A percentile compares a stretch with the other conserved stretches of the same genome.
These are phyloP conservation scores for Hyaloraphidium curvatum DNA, from an alignment of 192 early-diverging fungal genomes.

Conservation along the genomic window DNA sequence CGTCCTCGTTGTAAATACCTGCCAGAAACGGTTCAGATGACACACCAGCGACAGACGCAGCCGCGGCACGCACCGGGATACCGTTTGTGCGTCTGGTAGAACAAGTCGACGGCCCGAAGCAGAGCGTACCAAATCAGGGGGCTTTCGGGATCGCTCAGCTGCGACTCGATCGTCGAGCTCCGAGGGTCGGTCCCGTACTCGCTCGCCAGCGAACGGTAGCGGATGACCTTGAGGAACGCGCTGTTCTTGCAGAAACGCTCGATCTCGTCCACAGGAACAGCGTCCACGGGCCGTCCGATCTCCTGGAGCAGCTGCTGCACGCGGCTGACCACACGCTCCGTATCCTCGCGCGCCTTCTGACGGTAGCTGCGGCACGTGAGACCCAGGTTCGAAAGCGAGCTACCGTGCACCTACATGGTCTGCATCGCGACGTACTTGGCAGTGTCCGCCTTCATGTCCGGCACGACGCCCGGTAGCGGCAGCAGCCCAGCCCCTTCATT, in stretches of 20 bases:
- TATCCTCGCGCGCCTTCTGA: constrained; percentile 53
- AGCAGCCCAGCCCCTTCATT: constrained; percentile 48
- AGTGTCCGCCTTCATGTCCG: constrained; percentile 97
- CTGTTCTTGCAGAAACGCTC: constrained; percentile 73
- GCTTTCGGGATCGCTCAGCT: neutral
- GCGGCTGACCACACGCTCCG: constrained; percentile 4
- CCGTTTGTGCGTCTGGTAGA: constrained; percentile 28
- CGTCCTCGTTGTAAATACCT: constrained; percentile 19
- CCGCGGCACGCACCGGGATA: constrained; percentile 49
- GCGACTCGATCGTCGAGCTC: too few species aligned
- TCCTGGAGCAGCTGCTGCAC: constrained; percentile 17
- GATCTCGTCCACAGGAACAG: constrained; percentile 31
- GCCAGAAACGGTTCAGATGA: neutral
- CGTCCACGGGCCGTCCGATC: constrained; percentile 26
- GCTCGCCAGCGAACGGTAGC: constrained; percentile 29
- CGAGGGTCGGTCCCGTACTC: constrained; percentile 25
- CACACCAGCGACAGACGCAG: neutral
- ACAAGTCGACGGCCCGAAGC: constrained; percentile 44
- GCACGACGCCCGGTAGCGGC: constrained; percentile 67
- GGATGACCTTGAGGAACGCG: constrained; percentile 40
- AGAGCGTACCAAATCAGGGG: neutral
- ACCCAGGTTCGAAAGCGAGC: neutral
- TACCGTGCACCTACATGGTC: constrained; percentile 37
- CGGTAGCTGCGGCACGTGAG: constrained; percentile 34
- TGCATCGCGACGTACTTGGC: constrained; percentile 66